A percentile compares a stretch with the other conserved stretches of the same genome.
Evolutionary conservation across 139 green algal genomes (phyloP).

Genomic region (Desmodesmus armatus): DNA sequence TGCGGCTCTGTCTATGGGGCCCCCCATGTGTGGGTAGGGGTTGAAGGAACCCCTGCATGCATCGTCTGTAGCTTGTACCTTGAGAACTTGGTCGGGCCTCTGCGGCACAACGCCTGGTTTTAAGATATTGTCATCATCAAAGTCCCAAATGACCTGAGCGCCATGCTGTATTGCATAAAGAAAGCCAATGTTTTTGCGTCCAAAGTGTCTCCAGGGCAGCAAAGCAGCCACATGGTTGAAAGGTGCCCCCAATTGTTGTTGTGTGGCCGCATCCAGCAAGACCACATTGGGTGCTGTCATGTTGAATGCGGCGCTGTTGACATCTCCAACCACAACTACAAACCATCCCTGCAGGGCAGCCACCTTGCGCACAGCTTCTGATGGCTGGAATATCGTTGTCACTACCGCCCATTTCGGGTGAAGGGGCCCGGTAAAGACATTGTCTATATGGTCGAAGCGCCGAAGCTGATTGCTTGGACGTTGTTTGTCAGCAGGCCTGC

Average conservation of each 20-base stretch:
- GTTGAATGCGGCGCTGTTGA: background rate
- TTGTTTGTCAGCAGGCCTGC: too few relatives aligned
- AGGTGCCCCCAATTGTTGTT: too few relatives aligned
- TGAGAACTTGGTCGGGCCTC: background rate
- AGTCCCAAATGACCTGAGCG: background rate
- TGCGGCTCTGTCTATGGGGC: too few relatives aligned
- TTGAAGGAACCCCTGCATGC: too few relatives aligned
- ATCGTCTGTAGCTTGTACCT: too few relatives aligned
- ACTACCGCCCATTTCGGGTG: constrained; percentile 6
- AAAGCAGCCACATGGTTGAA: too few relatives aligned
- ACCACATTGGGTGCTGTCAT: background rate
- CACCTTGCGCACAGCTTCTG: background rate
- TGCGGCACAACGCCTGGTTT: background rate
- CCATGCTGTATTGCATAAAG: background rate
- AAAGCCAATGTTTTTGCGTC: constrained; percentile 22
- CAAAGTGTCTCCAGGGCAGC: too few relatives aligned
- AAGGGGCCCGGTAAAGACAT: too few relatives aligned
- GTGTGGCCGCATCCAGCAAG: background rate
- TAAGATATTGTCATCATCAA: background rate
- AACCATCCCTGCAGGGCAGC: background rate
- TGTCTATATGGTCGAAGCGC: too few relatives aligned
- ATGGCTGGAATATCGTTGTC: constrained; percentile 14
- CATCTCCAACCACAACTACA: background rate
- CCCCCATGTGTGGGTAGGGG: background rate
- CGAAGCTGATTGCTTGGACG: too few relatives aligned